These are phyloP conservation scores for Aspergillus fumigatiaffinis DNA, from an alignment of 2,329 filamentous ascomycete genomes.

Conservation along the genomic window DNA sequence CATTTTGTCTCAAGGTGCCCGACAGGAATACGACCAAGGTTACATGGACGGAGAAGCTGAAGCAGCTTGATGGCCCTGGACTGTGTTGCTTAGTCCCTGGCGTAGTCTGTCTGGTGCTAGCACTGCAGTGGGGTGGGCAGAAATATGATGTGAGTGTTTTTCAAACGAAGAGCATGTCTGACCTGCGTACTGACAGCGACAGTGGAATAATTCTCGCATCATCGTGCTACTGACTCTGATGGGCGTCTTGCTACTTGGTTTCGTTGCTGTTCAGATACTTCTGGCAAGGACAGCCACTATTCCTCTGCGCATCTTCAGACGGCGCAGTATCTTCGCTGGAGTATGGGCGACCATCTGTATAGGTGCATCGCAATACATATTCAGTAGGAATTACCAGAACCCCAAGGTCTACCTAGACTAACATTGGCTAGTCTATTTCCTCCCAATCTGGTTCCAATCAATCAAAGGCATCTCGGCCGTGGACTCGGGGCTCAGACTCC, in stretches of 20 bases:
- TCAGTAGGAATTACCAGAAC: background rate
- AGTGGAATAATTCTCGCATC: background rate
- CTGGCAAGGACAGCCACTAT: conserved; percentile 9
- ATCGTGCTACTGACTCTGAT: background rate
- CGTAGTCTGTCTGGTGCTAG: background rate
- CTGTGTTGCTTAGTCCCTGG: background rate
- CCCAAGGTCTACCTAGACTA: background rate
- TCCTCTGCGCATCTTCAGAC: conserved; percentile 12
- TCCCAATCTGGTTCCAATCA: background rate
- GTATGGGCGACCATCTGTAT: conserved; percentile 2
- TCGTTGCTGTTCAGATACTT: conserved; percentile 3
- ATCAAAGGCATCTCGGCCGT: background rate
- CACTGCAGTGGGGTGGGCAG: background rate
- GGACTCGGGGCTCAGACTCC: background rate
- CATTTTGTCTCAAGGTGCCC: background rate
- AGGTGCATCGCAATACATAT: background rate
- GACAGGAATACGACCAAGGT: background rate
- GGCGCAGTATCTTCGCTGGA: conserved; percentile 9
- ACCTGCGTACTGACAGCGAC: background rate
- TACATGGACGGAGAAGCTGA: background rate
- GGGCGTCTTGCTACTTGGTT: background rate
- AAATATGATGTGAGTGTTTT: background rate
- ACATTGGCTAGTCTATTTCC: background rate
- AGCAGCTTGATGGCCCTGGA: background rate
- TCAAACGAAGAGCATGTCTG: too few relatives aligned